Evolutionary conservation across 208 protist genomes (phyloP).

Genomic region (Leptomonas pyrrhocoris): DNA sequence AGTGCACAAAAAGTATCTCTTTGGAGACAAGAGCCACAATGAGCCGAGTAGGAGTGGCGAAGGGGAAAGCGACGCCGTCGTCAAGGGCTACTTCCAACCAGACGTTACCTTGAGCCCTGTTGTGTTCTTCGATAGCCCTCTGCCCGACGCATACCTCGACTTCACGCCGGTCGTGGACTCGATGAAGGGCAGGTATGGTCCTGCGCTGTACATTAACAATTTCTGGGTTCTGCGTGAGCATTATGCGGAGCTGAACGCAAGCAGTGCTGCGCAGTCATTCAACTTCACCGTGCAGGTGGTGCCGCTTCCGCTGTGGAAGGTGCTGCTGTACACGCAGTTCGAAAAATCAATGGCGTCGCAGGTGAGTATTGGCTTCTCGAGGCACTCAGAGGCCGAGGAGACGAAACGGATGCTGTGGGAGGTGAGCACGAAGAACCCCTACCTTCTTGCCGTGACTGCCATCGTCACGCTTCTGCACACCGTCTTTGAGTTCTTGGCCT

Average conservation of each 20-base stretch:
- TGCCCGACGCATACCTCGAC: conserved; percentile 44
- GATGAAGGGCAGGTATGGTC: conserved; percentile 65
- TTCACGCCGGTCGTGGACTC: conserved; percentile 43
- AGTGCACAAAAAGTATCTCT: conserved; percentile 37
- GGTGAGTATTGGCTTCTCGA: conserved; percentile 58
- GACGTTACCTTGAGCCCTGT: conserved; percentile 72
- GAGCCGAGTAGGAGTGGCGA: not conserved
- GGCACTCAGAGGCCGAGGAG: conserved; percentile 63
- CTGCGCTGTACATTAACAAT: conserved; percentile 93
- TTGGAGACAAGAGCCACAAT: conserved; percentile 14
- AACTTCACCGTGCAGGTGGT: conserved; percentile 64
- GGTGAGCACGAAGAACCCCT: conserved; percentile 87
- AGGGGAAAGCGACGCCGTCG: not conserved
- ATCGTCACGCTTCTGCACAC: conserved; percentile 97
- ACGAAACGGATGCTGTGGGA: conserved; percentile 96
- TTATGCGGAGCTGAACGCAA: conserved; percentile 78
- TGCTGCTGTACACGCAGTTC: conserved; percentile 80
- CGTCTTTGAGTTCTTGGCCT: conserved; percentile 99
- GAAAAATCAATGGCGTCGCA: conserved; percentile 82
- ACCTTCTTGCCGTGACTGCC: conserved; percentile 93
- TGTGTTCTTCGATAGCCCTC: conserved; percentile 69
- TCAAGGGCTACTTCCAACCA: conserved; percentile 59
- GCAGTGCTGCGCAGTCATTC: conserved; percentile 45
- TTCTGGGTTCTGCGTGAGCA: conserved; percentile 94
- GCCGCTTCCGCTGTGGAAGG: conserved; percentile 66